Percentiles rank a stretch among this genome's conserved stretches.
These are phyloP conservation scores for Alternaria consortialis DNA, from an alignment of 2,329 filamentous ascomycete species.

Conservation along the genomic window DNA sequence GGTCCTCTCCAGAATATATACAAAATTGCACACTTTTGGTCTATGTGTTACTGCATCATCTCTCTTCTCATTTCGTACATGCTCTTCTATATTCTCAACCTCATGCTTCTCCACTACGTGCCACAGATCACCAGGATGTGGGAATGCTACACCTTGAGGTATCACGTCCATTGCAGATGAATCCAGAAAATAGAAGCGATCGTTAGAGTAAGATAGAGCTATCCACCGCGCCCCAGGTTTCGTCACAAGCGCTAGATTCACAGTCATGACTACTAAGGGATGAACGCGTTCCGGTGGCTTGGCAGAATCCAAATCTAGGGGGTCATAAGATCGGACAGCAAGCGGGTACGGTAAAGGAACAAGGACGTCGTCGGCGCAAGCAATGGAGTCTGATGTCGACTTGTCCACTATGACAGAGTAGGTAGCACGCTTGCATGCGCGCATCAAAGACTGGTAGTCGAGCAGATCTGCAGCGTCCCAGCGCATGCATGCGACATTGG, in stretches of 20 bases:
- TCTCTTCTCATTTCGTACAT: slow-evolving; percentile 16
- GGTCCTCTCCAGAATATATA: slow-evolving; percentile 53
- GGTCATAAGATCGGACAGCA: slow-evolving; percentile 12
- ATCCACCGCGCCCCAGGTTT: slow-evolving; percentile 52
- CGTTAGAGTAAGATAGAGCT: slow-evolving; percentile 51
- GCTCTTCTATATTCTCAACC: slow-evolving; percentile 37
- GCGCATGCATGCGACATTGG: slow-evolving; percentile 27
- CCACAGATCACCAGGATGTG: slow-evolving; percentile 52
- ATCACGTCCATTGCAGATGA: slow-evolving; percentile 14
- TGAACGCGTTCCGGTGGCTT: slow-evolving; percentile 37
- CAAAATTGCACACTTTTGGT: slow-evolving; percentile 50
- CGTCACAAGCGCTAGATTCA: slow-evolving; percentile 52
- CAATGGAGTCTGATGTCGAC: slow-evolving; percentile 50
- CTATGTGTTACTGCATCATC: slow-evolving; percentile 39
- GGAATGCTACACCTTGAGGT: slow-evolving; percentile 44
- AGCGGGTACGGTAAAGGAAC: slow-evolving; percentile 45
- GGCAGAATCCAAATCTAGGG: slow-evolving; percentile 5
- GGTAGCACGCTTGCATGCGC: slow-evolving; percentile 26
- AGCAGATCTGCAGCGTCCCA: slow-evolving; percentile 50
- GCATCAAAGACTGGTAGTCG: slow-evolving; percentile 42
- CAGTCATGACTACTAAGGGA: slow-evolving; percentile 51
- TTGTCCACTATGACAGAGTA: slow-evolving; percentile 52
- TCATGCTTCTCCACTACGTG: slow-evolving; percentile 45
- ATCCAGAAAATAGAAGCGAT: slow-evolving; percentile 50
- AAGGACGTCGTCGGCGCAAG: slow-evolving; percentile 46